Conservation (phyloP, 2,329 filamentous ascomycete genomes). For the Samsoniella hepiali region DNA sequence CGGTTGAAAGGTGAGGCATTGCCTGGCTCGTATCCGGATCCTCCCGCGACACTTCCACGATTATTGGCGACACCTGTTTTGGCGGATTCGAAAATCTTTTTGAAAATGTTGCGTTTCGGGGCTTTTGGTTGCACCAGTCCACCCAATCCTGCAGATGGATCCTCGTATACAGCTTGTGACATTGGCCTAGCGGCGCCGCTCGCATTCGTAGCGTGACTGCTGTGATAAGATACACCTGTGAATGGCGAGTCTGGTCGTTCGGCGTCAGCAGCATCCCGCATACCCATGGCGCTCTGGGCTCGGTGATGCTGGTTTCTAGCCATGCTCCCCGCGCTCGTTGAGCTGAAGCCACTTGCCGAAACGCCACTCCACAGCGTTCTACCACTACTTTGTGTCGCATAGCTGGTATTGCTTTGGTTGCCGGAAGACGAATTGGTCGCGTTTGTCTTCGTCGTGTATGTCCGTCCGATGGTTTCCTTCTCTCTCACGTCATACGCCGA, state of each 20-base stretch:
- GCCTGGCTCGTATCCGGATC: slow-evolving; percentile 42
- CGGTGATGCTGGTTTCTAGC: slow-evolving; percentile 67
- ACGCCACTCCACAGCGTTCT: slow-evolving; percentile 90
- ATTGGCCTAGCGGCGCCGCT: slow-evolving; percentile 48
- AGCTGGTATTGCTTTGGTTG: slow-evolving; percentile 68
- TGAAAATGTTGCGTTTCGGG: slow-evolving; percentile 88
- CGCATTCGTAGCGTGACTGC: slow-evolving; percentile 69
- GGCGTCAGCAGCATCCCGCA: slow-evolving; percentile 51
- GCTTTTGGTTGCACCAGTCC: slow-evolving; percentile 73
- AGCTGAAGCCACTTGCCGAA: slow-evolving; percentile 87
- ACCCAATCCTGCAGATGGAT: slow-evolving; percentile 68
- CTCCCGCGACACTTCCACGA: slow-evolving; percentile 74
- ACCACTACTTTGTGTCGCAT: slow-evolving; percentile 73
- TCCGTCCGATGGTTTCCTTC: slow-evolving; percentile 64
- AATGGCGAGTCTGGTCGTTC: slow-evolving; percentile 62
- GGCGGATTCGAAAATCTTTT: slow-evolving; percentile 89
- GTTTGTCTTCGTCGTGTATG: slow-evolving; percentile 84
- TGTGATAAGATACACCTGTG: slow-evolving; percentile 84
- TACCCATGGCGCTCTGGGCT: slow-evolving; percentile 63
- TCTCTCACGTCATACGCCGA: slow-evolving; percentile 76
- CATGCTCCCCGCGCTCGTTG: slow-evolving; percentile 91
- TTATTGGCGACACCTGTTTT: slow-evolving; percentile 91
- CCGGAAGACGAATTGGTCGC: slow-evolving; percentile 74
- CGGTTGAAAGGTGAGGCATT: slow-evolving; percentile 43
- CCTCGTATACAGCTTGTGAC: slow-evolving; percentile 64